phyloP scores from a whole-genome alignment of 1,284 basidiomycete genomes.

The Cystobasidiaceae sp. region DNA sequence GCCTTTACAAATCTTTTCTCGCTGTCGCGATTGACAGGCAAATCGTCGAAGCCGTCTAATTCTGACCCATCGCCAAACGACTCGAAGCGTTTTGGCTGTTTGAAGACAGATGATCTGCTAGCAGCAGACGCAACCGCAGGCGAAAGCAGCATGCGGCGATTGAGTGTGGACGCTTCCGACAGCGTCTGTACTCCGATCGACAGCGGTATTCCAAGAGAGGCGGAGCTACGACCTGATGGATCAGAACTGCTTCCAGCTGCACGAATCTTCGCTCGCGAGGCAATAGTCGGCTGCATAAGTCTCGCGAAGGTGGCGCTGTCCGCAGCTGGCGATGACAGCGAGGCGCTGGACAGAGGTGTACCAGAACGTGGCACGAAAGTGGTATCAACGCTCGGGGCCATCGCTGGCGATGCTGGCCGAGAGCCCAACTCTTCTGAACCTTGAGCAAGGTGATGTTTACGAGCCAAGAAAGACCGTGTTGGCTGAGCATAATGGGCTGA shows the following conservation, averaged over 20 bases:
- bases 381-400: too few species aligned
- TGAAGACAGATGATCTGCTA: conserved; percentile 32
- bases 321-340: not conserved
- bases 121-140: conserved; percentile 43
- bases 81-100: conserved; percentile 60
- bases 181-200: too few species aligned
- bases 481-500: conserved; percentile 18
- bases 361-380: too few species aligned
- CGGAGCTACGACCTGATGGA: conserved; percentile 17
- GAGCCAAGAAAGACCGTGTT: conserved; percentile 17
- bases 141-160: conserved; percentile 48
- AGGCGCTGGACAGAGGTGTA: not conserved
- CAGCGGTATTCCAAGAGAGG: not conserved
- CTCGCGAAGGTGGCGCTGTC: conserved; percentile 6
- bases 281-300: conserved; percentile 13
- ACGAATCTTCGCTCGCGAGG: conserved; percentile 30
- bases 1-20: conserved; percentile 50
- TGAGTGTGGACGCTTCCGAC: too few species aligned
- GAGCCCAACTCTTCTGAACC: not conserved
- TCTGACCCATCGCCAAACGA: conserved; percentile 89
- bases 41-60: conserved; percentile 82
- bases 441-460: conserved; percentile 2
- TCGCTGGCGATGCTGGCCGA: not conserved
- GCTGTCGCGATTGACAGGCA: conserved; percentile 75
- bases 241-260: conserved; percentile 9